A percentile compares a stretch with the other conserved stretches of the same genome.
Evolutionary conservation across 78 protist species (phyloP).

Genomic region (Dictyostelium firmibasis): DNA sequence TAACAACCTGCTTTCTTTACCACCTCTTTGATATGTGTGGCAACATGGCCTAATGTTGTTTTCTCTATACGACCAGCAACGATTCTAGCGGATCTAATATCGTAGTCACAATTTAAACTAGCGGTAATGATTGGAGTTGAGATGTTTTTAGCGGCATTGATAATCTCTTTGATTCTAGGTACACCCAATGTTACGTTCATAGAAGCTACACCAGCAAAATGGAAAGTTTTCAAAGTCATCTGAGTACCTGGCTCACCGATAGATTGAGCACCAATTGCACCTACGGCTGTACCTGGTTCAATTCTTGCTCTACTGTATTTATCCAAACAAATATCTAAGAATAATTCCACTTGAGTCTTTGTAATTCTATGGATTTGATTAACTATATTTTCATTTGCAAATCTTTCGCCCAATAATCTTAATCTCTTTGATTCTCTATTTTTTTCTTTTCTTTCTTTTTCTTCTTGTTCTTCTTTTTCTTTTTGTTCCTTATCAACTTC

Average conservation of each 20-base stretch:
- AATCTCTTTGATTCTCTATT: not conserved
- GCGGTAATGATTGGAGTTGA: conserved; percentile 97
- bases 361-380: conserved; percentile 63
- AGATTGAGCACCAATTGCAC: conserved; percentile 98
- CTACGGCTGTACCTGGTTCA: conserved; percentile 99
- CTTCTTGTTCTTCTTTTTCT: not conserved
- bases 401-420: not conserved
- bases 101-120: conserved; percentile 52
- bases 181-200: conserved; percentile 93
- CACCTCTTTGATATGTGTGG: conserved; percentile 87
- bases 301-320: conserved; percentile 74
- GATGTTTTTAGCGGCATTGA: conserved; percentile 97
- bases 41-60: conserved; percentile 93
- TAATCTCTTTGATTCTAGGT: conserved; percentile 96
- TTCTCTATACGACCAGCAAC: conserved; percentile 96
- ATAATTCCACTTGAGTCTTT: conserved; percentile 15
- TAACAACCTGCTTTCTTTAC: conserved; percentile 55
- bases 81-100: conserved; percentile 84
- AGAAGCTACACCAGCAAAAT: conserved; percentile 99
- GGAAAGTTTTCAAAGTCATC: conserved; percentile 99
- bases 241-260: conserved; percentile 99
- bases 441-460: not conserved
- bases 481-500: not conserved
- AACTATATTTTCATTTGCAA: not conserved
- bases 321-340: conserved; percentile 52